Evolutionary conservation across 148 eudicot genomes (phyloP).

Genomic region (Cornus florida): DNA sequence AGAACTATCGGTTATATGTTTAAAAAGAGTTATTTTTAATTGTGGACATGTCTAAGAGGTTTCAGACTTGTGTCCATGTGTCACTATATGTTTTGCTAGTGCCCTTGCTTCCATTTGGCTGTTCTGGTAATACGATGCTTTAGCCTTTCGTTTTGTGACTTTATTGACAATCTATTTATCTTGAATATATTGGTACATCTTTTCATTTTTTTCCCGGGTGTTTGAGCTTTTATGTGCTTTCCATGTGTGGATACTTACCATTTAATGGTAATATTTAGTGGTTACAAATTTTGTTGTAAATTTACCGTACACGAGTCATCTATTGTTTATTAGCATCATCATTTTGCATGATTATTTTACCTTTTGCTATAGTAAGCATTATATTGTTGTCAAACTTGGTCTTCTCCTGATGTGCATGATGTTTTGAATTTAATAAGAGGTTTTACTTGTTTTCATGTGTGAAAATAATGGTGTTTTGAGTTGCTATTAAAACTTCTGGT

Average conservation of each 20-base stretch:
- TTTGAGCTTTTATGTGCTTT: too few relatives aligned
- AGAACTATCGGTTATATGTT: too few relatives aligned
- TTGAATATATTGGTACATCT: background rate
- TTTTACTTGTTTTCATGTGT: background rate
- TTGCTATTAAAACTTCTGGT: conserved; percentile 15
- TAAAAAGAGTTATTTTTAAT: too few relatives aligned
- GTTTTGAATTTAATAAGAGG: background rate
- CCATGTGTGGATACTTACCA: too few relatives aligned
- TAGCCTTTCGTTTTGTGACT: background rate
- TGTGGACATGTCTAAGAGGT: too few relatives aligned
- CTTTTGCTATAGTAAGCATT: background rate
- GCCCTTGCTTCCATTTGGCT: background rate
- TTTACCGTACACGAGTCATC: background rate
- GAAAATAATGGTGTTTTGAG: background rate
- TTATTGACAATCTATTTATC: too few relatives aligned
- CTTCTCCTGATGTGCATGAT: background rate
- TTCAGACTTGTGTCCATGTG: too few relatives aligned
- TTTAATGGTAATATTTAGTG: too few relatives aligned
- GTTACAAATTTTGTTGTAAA: too few relatives aligned
- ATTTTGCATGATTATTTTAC: background rate
- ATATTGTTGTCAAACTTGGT: background rate
- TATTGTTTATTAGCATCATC: background rate
- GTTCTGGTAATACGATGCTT: background rate
- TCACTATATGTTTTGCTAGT: background rate
- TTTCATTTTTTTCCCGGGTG: background rate